Evolutionary conservation across 2,329 filamentous ascomycete genomes (phyloP).

Genomic region (Microcyclosporella mali): DNA sequence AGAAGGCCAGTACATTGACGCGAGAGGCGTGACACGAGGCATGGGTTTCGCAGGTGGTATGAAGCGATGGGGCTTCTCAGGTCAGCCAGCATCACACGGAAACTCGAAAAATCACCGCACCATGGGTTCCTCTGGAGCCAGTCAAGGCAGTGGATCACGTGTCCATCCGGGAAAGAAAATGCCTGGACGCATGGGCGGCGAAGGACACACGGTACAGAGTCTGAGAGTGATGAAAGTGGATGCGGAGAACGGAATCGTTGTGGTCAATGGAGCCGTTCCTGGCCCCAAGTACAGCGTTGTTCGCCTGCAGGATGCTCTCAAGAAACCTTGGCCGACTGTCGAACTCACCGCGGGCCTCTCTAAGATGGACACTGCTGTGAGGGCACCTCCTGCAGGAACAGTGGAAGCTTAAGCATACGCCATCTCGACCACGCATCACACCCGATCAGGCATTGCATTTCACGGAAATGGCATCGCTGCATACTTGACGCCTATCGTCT

Average conservation of each 20-base stretch:
- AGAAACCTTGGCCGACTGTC: slow-evolving; percentile 67
- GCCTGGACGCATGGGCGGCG: slow-evolving; percentile 89
- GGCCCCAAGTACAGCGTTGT: slow-evolving; percentile 84
- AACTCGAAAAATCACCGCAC: slow-evolving; percentile 90
- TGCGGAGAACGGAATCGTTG: slow-evolving; percentile 75
- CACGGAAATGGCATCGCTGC: no score
- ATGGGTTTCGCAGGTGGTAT: slow-evolving; percentile 96
- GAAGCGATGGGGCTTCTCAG: slow-evolving; percentile 87
- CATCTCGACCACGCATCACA: no score
- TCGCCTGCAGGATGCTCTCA: slow-evolving; percentile 81
- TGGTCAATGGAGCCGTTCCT: slow-evolving; percentile 79
- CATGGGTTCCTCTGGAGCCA: slow-evolving; percentile 82
- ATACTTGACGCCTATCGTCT: no score
- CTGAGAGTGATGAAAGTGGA: slow-evolving; percentile 84
- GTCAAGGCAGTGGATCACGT: slow-evolving; percentile 85
- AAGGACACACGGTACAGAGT: slow-evolving; percentile 85
- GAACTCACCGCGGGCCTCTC: slow-evolving; percentile 16
- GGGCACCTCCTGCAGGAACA: not conserved
- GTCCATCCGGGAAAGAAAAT: slow-evolving; percentile 96
- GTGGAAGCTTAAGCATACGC: slow-evolving; percentile 1
- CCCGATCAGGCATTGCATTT: no score
- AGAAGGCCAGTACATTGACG: slow-evolving; percentile 84
- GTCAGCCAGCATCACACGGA: slow-evolving; percentile 89
- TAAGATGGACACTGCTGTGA: not conserved
- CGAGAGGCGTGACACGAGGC: slow-evolving; percentile 69